phyloP scores from a whole-genome alignment of 805 yeast species.

The Schizosaccharomyces lindneri region DNA sequence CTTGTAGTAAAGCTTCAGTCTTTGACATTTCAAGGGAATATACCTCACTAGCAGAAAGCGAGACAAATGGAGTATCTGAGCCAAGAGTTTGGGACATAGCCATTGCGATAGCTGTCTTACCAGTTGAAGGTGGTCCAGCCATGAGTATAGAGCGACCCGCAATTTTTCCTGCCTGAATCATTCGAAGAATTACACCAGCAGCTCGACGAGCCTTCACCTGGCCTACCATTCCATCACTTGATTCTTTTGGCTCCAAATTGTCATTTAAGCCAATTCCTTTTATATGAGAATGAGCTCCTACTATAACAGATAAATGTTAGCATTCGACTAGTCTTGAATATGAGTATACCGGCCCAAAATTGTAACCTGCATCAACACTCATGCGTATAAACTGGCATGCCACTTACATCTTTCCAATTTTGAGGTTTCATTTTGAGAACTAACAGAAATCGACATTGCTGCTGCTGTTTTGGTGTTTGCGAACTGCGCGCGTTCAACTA shows the following conservation, averaged over 20 bases:
- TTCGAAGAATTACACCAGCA: conserved; percentile 76
- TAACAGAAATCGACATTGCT: background rate
- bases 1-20: conserved; percentile 90
- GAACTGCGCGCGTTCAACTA: too few relatives aligned
- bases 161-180: conserved; percentile 81
- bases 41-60: conserved; percentile 82
- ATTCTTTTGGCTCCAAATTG: conserved; percentile 45
- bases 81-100: conserved; percentile 34
- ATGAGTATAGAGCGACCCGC: conserved; percentile 89
- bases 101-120: conserved; percentile 95
- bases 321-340: background rate
- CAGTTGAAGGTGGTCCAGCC: conserved; percentile 97
- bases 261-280: conserved; percentile 75
- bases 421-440: background rate
- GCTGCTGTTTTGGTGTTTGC: background rate
- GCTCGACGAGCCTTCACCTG: conserved; percentile 87
- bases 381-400: background rate
- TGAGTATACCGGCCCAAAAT: background rate
- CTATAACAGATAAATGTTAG: conserved; percentile 9
- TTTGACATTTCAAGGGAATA: conserved; percentile 78
- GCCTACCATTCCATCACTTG: conserved; percentile 91
- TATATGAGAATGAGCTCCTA: conserved; percentile 96
- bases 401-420: background rate
- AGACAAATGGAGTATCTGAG: conserved; percentile 75
- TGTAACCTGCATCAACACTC: background rate